Evolutionary conservation across 2,329 filamentous ascomycete species (phyloP).

Genomic region (Xylariaceae sp.): DNA sequence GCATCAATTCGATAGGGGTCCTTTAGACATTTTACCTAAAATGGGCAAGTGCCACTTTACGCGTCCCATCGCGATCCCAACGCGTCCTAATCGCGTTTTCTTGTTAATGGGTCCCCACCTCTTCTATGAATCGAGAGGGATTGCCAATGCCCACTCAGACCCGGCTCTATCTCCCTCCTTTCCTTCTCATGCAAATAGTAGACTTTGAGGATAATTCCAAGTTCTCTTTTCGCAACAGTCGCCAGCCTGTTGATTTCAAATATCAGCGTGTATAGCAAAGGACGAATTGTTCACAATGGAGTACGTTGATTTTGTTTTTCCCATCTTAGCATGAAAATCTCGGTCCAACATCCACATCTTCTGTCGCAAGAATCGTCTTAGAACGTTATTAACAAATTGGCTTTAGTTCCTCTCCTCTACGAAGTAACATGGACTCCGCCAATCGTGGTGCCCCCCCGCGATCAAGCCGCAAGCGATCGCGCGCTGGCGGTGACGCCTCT

Average conservation of each 20-base stretch:
- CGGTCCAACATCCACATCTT: too few relatives aligned
- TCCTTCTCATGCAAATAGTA: background rate
- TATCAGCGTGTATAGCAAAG: background rate
- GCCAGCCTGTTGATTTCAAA: background rate
- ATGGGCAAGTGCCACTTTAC: slow-evolving; percentile 51
- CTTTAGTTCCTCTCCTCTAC: slow-evolving; percentile 69
- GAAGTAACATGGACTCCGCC: slow-evolving; percentile 79
- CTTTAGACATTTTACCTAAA: too few relatives aligned
- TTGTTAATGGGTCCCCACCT: background rate
- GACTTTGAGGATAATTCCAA: too few relatives aligned
- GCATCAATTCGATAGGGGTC: too few relatives aligned
- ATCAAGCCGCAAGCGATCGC: slow-evolving; percentile 62
- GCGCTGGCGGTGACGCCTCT: slow-evolving; percentile 56
- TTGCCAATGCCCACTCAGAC: too few relatives aligned
- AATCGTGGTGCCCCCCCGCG: slow-evolving; percentile 72
- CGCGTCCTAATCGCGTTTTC: slow-evolving; percentile 35
- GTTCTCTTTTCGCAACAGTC: too few relatives aligned
- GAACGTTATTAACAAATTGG: background rate
- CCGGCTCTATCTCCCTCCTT: background rate
- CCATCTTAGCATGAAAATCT: too few relatives aligned
- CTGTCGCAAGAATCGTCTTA: too few relatives aligned
- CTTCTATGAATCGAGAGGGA: background rate
- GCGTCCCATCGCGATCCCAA: slow-evolving; percentile 41
- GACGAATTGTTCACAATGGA: slow-evolving; percentile 8
- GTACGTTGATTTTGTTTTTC: slow-evolving; percentile 3